phyloP scores from a whole-genome alignment of 345 rosid genomes.

The Lumnitzera littorea region DNA sequence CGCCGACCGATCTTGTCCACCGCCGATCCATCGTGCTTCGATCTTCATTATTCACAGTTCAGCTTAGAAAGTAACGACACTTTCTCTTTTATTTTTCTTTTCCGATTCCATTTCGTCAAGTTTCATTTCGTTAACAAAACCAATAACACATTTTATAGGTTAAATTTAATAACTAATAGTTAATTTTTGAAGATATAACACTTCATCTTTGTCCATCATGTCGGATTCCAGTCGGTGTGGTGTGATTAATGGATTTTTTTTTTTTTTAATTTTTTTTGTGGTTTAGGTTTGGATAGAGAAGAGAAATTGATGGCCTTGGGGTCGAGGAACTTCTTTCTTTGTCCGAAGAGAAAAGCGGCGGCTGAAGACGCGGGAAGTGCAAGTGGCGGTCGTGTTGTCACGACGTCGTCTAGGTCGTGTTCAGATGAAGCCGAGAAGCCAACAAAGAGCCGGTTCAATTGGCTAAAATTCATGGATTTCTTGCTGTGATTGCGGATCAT shows the following conservation, averaged over 20 bases:
- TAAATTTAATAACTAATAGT: no score
- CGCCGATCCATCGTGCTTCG: constrained; percentile 40
- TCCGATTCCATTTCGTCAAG: no score
- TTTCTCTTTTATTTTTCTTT: no score
- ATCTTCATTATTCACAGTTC: constrained; percentile 95
- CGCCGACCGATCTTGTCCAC: constrained; percentile 58
- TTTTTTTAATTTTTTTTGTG: background rate
- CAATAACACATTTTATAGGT: no score
- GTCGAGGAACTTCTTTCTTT: constrained; percentile 84
- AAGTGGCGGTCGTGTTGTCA: background rate
- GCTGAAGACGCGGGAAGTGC: background rate
- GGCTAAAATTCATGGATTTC: constrained; percentile 81
- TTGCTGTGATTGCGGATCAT: constrained; percentile 8
- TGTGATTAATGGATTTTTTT: background rate
- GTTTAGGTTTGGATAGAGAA: constrained; percentile 51
- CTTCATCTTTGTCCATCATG: no score
- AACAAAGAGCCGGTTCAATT: constrained; percentile 38
- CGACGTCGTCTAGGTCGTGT: constrained; percentile 40
- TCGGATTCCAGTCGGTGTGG: no score
- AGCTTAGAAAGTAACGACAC: constrained; percentile 67
- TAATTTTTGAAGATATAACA: no score
- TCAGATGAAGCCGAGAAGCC: constrained; percentile 58
- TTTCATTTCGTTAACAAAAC: no score
- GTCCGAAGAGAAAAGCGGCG: constrained; percentile 21
- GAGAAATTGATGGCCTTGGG: constrained; percentile 64